These are phyloP conservation scores for Metarhizium anisopliae DNA, from an alignment of 2,329 filamentous ascomycete genomes.

Conservation along the genomic window DNA sequence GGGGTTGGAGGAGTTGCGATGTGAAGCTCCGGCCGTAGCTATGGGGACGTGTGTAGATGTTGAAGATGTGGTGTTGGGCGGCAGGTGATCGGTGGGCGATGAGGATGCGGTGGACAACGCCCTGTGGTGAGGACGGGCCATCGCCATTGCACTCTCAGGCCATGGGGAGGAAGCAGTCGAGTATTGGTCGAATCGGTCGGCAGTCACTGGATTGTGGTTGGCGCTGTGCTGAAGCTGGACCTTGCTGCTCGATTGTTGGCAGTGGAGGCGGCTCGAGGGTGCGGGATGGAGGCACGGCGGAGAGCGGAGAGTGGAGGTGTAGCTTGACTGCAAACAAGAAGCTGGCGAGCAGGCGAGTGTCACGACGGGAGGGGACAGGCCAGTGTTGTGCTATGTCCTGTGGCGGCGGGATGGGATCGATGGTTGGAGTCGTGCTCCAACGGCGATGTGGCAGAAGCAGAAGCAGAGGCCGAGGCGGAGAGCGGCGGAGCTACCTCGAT, in stretches of 20 bases:
- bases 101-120: slow-evolving; percentile 10
- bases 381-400: too few relatives aligned
- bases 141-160: slow-evolving; percentile 13
- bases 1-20: background rate
- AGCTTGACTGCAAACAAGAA: too few relatives aligned
- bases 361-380: too few relatives aligned
- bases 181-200: background rate
- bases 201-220: background rate
- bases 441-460: too few relatives aligned
- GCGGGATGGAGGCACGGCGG: too few relatives aligned
- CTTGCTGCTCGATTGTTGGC: background rate
- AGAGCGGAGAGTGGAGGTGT: too few relatives aligned
- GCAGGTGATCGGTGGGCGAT: slow-evolving; percentile 5
- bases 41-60: background rate
- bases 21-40: background rate
- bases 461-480: too few relatives aligned
- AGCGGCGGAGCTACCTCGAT: too few relatives aligned
- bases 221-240: background rate
- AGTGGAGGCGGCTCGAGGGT: too few relatives aligned
- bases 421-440: too few relatives aligned
- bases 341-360: too few relatives aligned
- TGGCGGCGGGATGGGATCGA: too few relatives aligned
- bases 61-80: slow-evolving; percentile 1
- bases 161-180: slow-evolving; percentile 8
- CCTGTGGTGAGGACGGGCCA: slow-evolving; percentile 12